Evolutionary conservation across 2,329 filamentous ascomycete species (phyloP), one percentile per base, ranked within the genome.

Genomic region (Pseudogymnoascus sp.): DNA sequence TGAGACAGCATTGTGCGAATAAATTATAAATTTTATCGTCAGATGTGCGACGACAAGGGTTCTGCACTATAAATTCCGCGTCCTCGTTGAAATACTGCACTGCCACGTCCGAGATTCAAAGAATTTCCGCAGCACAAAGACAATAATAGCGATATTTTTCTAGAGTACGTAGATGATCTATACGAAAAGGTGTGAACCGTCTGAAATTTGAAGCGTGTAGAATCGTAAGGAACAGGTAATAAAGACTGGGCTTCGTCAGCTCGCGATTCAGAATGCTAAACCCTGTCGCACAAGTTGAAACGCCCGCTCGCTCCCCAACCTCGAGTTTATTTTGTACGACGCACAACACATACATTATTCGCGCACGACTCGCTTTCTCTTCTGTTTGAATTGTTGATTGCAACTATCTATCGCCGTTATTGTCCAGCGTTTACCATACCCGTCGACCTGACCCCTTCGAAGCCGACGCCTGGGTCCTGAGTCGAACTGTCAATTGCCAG

Each of bases 231-330:
- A 54, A 54, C 28, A 54, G 47, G 47, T 20, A 33, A 33, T 54
- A 54, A 54, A 33, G 47, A 20, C 47, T 11, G 28, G 28, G 47
- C 47, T 20, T 54, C 47, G 47, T 54, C 47, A 54, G 47, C 47
- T 54, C 47, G 47, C 47, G 47, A 54, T 54, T 54, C 47, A 54
- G 47, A 54, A 54, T 54, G 28, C 47, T 54, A 54, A 54, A 54
- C 47, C 47, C 47, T 54, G 47, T 54, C 47, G 47, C 47, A 54
- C 28, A 33, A 33, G 28, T 54, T 54, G 47, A 54, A 54, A 54
- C 47, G 47, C 47, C 12, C 47, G 28, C 28, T 33, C 47, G 28
- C 47, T 54, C 47, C 47, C 43, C 43, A 54, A 54, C 47, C 47
- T 54, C 47, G 47, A 54, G 47, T 54, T 54, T 54, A 54, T 33